A percentile compares a stretch with the other conserved stretches of the same genome.
Conservation (phyloP, 129 eudicot genomes). For the Flaveria brownii region DNA sequence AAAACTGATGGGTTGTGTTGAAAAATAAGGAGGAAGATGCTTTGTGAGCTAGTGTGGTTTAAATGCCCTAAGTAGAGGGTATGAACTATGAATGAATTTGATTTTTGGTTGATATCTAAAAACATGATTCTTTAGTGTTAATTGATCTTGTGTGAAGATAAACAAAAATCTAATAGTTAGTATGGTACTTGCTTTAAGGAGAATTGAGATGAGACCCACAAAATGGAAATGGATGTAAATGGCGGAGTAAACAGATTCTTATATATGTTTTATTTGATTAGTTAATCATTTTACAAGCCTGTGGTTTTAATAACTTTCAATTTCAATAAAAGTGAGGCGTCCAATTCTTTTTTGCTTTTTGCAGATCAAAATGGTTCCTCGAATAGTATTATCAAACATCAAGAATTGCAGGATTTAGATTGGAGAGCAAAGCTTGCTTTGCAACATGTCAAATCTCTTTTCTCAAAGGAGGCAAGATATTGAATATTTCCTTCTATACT, state of each 20-base stretch:
- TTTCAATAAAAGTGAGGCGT: neutral
- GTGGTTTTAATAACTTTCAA: neutral
- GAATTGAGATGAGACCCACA: neutral
- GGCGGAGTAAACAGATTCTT: neutral
- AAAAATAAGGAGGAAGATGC: constrained; percentile 9
- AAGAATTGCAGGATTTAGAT: constrained; percentile 61
- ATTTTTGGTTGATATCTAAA: neutral
- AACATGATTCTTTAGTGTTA: neutral
- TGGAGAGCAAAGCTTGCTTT: constrained; percentile 85
- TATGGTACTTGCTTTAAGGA: neutral
- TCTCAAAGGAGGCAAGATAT: constrained; percentile 71
- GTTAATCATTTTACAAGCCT: neutral
- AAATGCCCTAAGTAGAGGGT: neutral
- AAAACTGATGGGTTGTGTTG: neutral
- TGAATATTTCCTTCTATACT: neutral
- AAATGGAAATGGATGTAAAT: constrained; percentile 7
- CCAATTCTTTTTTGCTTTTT: constrained; percentile 4
- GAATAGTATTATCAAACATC: constrained; percentile 34
- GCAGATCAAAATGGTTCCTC: constrained; percentile 51
- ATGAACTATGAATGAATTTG: neutral
- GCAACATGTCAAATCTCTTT: constrained; percentile 65
- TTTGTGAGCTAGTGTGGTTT: neutral
- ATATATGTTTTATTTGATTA: neutral
- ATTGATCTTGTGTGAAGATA: constrained; percentile 14
- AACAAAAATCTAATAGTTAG: neutral